phyloP scores from a whole-genome alignment of 805 yeast genomes.

The Pachysolen tannophilus region DNA sequence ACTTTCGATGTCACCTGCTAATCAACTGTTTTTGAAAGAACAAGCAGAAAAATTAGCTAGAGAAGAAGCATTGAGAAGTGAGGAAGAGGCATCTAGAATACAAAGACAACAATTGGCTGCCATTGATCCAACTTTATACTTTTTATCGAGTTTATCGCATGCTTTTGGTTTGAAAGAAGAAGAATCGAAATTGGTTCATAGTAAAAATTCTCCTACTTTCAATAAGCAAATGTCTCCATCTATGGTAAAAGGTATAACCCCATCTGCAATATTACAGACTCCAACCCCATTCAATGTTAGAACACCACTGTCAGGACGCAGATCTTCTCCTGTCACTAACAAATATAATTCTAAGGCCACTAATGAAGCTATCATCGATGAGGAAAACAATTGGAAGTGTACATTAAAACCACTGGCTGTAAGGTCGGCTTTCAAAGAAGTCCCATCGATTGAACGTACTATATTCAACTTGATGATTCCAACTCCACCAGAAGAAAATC shows the following conservation, averaged over 20 bases:
- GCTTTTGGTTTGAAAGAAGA: constrained; percentile 37
- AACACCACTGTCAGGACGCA: constrained; percentile 19
- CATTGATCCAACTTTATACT: constrained; percentile 38
- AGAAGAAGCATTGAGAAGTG: constrained; percentile 19
- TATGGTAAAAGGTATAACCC: constrained; percentile 21
- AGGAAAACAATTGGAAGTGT: constrained; percentile 22
- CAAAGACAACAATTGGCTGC: constrained; percentile 38
- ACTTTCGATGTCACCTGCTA: constrained; percentile 18
- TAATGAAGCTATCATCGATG: constrained; percentile 15
- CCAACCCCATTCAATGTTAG: constrained; percentile 26
- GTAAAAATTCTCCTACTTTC: constrained; percentile 12
- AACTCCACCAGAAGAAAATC: constrained; percentile 28
- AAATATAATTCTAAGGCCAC: constrained; percentile 11
- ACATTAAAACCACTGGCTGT: constrained; percentile 38
- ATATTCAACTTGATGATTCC: constrained; percentile 17
- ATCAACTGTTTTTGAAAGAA: constrained; percentile 21
- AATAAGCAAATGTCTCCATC: constrained; percentile 8
- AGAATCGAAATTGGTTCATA: constrained; percentile 20
- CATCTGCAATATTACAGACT: constrained; percentile 30
- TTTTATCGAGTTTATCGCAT: constrained; percentile 43
- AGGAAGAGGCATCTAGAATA: constrained; percentile 31
- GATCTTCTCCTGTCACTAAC: neutral
- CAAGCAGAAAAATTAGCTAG: constrained; percentile 19
- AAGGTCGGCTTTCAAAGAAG: constrained; percentile 37
- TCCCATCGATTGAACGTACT: constrained; percentile 28